Evolutionary conservation across 2,329 filamentous ascomycete genomes (phyloP).

Genomic region (Beauveria brongniartii): DNA sequence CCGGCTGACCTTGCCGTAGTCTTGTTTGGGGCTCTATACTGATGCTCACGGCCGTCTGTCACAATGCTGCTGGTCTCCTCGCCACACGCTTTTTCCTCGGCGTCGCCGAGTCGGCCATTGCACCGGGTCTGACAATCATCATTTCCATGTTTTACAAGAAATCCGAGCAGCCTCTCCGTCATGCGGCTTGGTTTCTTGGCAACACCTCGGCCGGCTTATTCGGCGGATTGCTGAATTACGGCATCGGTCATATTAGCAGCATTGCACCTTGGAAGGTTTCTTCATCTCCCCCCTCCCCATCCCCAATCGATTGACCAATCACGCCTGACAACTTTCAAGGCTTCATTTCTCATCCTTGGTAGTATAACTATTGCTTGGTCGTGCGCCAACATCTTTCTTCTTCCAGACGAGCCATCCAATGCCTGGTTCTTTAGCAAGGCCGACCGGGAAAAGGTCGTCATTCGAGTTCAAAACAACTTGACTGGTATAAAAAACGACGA

Average conservation of each 20-base stretch:
- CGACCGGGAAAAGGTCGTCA: background rate
- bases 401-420: conserved; percentile 5
- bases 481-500: background rate
- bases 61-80: conserved; percentile 15
- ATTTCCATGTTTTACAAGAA: conserved; percentile 19
- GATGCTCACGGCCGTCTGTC: conserved; percentile 16
- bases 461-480: background rate
- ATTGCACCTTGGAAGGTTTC: conserved; percentile 42
- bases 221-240: conserved; percentile 16
- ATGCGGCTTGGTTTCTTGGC: conserved; percentile 22
- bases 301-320: background rate
- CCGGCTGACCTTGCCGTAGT: background rate
- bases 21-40: conserved; percentile 17
- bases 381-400: background rate
- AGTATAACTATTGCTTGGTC: background rate
- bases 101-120: conserved; percentile 16
- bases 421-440: background rate
- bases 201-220: conserved; percentile 19
- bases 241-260: conserved; percentile 20
- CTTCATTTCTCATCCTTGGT: conserved; percentile 2
- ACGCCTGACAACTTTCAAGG: background rate
- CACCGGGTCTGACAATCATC: conserved; percentile 11
- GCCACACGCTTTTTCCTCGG: conserved; percentile 17
- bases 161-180: conserved; percentile 20
- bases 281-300: no score